These are phyloP conservation scores for Penstemon newberryi DNA, from an alignment of 257 asterid species.

Conservation along the genomic window DNA sequence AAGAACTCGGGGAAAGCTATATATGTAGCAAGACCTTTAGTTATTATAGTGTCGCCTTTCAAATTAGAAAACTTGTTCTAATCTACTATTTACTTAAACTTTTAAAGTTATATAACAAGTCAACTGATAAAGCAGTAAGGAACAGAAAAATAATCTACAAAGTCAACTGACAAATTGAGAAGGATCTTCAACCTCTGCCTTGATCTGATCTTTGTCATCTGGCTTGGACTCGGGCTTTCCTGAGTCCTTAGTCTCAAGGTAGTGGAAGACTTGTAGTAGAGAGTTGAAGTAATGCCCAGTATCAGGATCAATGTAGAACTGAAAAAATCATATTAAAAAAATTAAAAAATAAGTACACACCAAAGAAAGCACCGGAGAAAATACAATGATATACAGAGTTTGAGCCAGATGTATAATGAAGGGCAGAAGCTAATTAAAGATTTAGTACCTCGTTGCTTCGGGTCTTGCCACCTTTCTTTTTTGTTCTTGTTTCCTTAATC, in stretches of 20 bases:
- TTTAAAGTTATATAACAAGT: background rate
- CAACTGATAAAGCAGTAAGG: background rate
- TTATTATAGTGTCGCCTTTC: background rate
- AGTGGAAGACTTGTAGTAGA: slow-evolving; percentile 51
- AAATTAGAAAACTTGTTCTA: no score
- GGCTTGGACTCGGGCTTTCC: slow-evolving; percentile 29
- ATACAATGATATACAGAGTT: background rate
- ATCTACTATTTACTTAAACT: no score
- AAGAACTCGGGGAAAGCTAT: background rate
- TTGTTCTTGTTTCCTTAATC: slow-evolving; percentile 54
- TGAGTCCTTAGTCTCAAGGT: slow-evolving; percentile 46
- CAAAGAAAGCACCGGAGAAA: slow-evolving; percentile 5
- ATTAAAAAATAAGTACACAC: slow-evolving; percentile 8
- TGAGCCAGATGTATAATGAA: slow-evolving; percentile 15
- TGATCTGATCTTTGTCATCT: slow-evolving; percentile 25
- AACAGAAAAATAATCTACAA: slow-evolving; percentile 6
- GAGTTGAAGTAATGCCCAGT: slow-evolving; percentile 60
- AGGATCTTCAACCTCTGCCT: slow-evolving; percentile 25
- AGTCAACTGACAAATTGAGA: slow-evolving; percentile 40
- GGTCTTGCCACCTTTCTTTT: slow-evolving; percentile 45
- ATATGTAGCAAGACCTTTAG: background rate
- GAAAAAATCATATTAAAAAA: slow-evolving; percentile 32
- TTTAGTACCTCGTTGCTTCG: slow-evolving; percentile 56
- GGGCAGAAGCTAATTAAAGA: slow-evolving; percentile 20
- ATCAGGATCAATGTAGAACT: slow-evolving; percentile 60